Base-by-base conservation (phyloP, 768 basidiomycete genomes). In the Mycena alexandri region DNA sequence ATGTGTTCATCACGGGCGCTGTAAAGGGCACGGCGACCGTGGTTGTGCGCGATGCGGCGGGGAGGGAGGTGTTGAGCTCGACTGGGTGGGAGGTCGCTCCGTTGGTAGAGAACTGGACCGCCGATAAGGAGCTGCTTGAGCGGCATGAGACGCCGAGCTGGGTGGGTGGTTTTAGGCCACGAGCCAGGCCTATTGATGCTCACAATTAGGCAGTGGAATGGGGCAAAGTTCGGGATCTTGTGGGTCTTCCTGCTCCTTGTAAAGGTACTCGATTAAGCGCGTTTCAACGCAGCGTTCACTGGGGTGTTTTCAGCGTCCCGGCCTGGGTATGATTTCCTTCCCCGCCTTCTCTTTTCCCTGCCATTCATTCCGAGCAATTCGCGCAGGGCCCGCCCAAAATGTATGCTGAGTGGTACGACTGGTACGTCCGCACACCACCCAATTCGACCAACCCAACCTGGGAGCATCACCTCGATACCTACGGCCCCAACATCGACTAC, bases 331-430 rank as follows among this genome's bases (percentile, higher is more conserved):
- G 68, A 68, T 6, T 9, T 24, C 53, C 12, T 5, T 51, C 21
- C 46, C 21, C 46, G 8, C 41, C 44, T n/a, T 55, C 24, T 16
- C 19, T 16, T 56, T 21, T 29, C 22, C 16, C 41, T 24, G 33
- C 19, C 34, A n/a, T 43, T 22, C 41, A 24, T 4, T 25, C 9
- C 19, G 33, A 29, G 6, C 6, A 29, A 29, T 29, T 29, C 10
- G 14, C 17, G 21, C 58, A 85, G 84, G 82, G 78, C 14, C 81
- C 83, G 3, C 74, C 76, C 0, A 72, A 73, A 14, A 68, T 72
- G 19, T 87, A 88, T 66, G 82, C 85, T 0, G 88, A 89, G 71
- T 89, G 87, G 86, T 89, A 88, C 67, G 74, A 83, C 66, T 83
- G 77, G 79, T 61, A 77, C 63, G 67, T 84, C 21, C 83, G 82